Evolutionary conservation across 129 eudicot genomes (phyloP), one percentile per base, ranked within the genome.

Genomic region (Flaveria brownii): DNA sequence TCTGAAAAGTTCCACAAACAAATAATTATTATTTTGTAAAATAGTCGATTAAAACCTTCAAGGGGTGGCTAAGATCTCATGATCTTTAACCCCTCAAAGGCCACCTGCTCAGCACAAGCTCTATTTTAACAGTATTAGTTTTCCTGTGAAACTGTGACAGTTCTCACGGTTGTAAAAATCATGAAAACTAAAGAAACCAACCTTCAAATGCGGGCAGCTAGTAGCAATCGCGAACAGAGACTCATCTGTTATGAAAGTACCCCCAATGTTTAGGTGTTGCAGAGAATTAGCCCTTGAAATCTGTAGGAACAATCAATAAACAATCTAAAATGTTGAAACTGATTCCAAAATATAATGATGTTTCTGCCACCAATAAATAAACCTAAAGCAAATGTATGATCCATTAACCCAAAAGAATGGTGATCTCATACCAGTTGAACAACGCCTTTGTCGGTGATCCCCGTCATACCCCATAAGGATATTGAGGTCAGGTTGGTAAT

Each of bases 381-480:
- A 52, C 18, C 1, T 72, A 72, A 39, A 73, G 55, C 43, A 59
- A 59, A 57, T 26, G 26, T 23, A 42, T 57, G 69, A 59, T 42
- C 10, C 5, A 5, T 74, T 26, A 46, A 23, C 25, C 45, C 46
- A 57, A 42, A 22, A 25, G 17, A 41, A 56, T 2, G 9, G 17
- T 1, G 71, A 69, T 66, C 45, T 39, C 86, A 11, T 88, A 95
- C 97, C 96, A 95, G 74, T 75, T 91, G 97, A 74, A 88, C 77
- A 70, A 86, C 94, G 16, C 99, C 99, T 69, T 80, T 83, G 78
- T 95, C 99, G 0, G 97, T 87, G 80, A 95, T 82, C 36, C 90
- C 94, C 5, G 96, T 91, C 82, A 86, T 87, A 39, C 99, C 99
- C 97, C 97, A 95, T 28, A 95, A 67, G 65, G 99, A 95, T 71